Evolutionary conservation across 345 rosid species (phyloP), one percentile per base, ranked within the genome.

Genomic region (Atalantia buxifolia): DNA sequence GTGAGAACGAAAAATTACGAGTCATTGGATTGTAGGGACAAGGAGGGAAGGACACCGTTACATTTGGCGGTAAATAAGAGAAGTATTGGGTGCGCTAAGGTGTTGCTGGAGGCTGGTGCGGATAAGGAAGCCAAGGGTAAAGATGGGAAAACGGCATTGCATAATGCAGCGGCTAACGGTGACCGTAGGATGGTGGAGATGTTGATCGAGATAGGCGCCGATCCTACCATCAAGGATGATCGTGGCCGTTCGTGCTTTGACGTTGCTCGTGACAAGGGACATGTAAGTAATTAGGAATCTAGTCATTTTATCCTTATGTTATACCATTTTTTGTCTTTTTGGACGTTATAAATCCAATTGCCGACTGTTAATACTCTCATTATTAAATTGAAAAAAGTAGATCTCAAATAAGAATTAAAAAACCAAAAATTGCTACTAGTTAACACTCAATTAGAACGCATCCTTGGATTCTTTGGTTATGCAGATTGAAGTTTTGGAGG

Each of bases 211-310:
- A 25, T 75, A 71, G 89, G 82, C 25, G 85, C 89, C 2, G 87
- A 88, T 81, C 89, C 87, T 82, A 81, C 71, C 0, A 68, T 81
- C 68, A 12, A 1, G 9, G 90, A 88, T 61, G 82, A 81, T 85
- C 84, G 84, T 74, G 88, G 86, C 87, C 84, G 87, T 77, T 83
- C 91, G 31, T 81, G 85, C 1, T 12, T 85, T 71, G 90, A 80
- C 40, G 79, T 74, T 53, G 90, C 86, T 18, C 86, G 75, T 0
- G 85, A 84, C 4, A 83, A 78, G 76, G 86, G 81, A 48, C 76
- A 66, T 25, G 92, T 89, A 79, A 89, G 92, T 70, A 7, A 6
- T 18, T 50, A 28, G 13, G 22, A 25, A 19, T 5, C 14, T 28
- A 10, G 59, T 42, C 3, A 38, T 22, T 31, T 33, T 19, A 35